phyloP scores from a whole-genome alignment of 768 basidiomycete species.

The Calocera viscosa region DNA sequence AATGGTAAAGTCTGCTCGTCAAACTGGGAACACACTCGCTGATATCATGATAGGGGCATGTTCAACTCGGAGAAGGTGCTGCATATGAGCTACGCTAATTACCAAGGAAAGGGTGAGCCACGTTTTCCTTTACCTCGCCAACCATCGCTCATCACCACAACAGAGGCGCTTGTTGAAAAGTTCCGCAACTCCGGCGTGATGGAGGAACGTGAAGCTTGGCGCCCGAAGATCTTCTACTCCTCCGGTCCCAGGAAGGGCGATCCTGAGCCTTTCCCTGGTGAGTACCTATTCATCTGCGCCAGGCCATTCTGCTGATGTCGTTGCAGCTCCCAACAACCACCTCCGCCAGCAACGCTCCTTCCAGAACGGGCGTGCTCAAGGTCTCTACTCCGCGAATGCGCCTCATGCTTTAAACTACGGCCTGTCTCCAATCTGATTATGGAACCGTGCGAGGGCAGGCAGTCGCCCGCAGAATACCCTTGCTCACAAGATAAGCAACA shows the following conservation, averaged over 20 bases:
- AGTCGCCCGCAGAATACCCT: neutral
- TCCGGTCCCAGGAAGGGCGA: conserved; percentile 58
- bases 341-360: conserved; percentile 1
- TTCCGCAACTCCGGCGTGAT: conserved; percentile 86
- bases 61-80: conserved; percentile 83
- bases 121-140: neutral
- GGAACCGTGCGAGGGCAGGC: too few species aligned
- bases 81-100: conserved; percentile 86
- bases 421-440: neutral
- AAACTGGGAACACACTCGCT: neutral
- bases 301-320: neutral
- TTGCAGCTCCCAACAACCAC: neutral
- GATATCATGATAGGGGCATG: conserved; percentile 53
- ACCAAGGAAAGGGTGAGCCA: conserved; percentile 49
- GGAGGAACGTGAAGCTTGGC: conserved; percentile 73
- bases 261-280: conserved; percentile 35
- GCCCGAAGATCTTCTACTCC: conserved; percentile 55
- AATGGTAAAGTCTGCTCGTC: conserved; percentile 45
- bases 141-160: conserved; percentile 42
- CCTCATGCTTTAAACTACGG: neutral
- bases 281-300: neutral
- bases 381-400: neutral
- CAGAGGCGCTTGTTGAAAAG: conserved; percentile 80
- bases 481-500: too few species aligned
- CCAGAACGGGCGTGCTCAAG: conserved; percentile 4